Base-by-base conservation (phyloP, 306 rosid genomes). In the Vigna nakashimae region DNA sequence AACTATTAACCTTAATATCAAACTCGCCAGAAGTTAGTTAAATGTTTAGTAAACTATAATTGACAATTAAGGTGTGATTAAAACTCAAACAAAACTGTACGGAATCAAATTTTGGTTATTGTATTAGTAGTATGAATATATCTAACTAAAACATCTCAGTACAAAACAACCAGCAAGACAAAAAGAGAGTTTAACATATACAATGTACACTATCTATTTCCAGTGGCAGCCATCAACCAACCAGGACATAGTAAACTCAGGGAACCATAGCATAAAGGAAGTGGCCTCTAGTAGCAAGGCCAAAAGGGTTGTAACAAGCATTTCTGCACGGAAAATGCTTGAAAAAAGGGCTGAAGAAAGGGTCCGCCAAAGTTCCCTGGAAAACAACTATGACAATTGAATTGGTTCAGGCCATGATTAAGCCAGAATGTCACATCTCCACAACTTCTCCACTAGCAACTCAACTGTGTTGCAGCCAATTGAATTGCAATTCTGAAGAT, bases 391-490 rank as follows among this genome's bases (percentile, higher is more conserved):
- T 24, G 1, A 14, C 64, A 57, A 24, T 10, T 24, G n/a, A 22
- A 57, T 22, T 55, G 36, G 40, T 28, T 28, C 11, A 18, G 64
- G 24, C 24, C 49, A 9, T 43, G 49, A 24, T 59, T 59, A 62
- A 16, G 22, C 45, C 45, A 62, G 22, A 62, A 62, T 62, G 34
- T 62, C 67, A 62, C 67, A 62, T 62, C 67, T 62, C 67, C 67
- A 62, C 67, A 62, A 32, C 22, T 62, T 62, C 67, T 62, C 45
- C 22, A 62, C 22, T 62, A 62, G 67, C 45, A 30, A 32, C 45
- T 62, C 67, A 15, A 62, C 67, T 32, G 67, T 32, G 15, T 15
- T 32, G 67, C 67, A 30, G 22, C 45, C 8, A 62, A 62, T 32
- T 32, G 67, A 62, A 62, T 14, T 62, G 45, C 67, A 62, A 32